Evolutionary conservation across 768 basidiomycete species (phyloP).

Genomic region (Amanita pseudoporphyria): DNA sequence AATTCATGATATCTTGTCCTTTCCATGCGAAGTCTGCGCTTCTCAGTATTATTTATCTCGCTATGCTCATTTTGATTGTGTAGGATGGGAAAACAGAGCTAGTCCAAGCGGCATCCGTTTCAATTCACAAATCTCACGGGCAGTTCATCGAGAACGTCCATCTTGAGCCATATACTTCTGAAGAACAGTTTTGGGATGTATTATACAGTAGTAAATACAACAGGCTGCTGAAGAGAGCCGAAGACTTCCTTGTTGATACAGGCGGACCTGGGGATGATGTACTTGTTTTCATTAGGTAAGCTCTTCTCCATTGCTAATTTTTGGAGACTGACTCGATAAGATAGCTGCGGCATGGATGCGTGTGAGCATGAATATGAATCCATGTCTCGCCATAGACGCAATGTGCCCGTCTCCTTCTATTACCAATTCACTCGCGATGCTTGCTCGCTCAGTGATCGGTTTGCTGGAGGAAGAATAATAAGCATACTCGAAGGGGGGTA

Average conservation of each 20-base stretch:
- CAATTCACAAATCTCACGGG: conserved; percentile 69
- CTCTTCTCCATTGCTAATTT: background rate
- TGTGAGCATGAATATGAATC: conserved; percentile 83
- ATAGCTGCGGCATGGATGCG: conserved; percentile 90
- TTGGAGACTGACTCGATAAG: background rate
- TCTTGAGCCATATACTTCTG: conserved; percentile 59
- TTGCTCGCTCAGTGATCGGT: conserved; percentile 48
- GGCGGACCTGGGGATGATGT: conserved; percentile 59
- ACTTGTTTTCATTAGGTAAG: conserved; percentile 79
- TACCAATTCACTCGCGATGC: conserved; percentile 73
- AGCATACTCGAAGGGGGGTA: conserved; percentile 96
- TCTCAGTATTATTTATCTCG: background rate
- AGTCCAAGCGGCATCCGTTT: conserved; percentile 82
- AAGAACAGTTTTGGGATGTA: conserved; percentile 64
- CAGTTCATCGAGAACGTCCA: conserved; percentile 87
- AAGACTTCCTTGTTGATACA: conserved; percentile 60
- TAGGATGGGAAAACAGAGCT: conserved; percentile 75
- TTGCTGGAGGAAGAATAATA: conserved; percentile 61
- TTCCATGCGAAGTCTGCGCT: conserved; percentile 72
- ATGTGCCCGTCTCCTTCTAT: conserved; percentile 83
- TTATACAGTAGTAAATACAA: conserved; percentile 64
- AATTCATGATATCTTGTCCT: conserved; percentile 89
- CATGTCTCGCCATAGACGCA: conserved; percentile 91
- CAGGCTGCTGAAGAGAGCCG: conserved; percentile 54
- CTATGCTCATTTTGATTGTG: background rate